Percentiles rank a stretch among this genome's conserved stretches.
Evolutionary conservation across 2,329 filamentous ascomycete genomes (phyloP).

Genomic region (Penicillium sp.): DNA sequence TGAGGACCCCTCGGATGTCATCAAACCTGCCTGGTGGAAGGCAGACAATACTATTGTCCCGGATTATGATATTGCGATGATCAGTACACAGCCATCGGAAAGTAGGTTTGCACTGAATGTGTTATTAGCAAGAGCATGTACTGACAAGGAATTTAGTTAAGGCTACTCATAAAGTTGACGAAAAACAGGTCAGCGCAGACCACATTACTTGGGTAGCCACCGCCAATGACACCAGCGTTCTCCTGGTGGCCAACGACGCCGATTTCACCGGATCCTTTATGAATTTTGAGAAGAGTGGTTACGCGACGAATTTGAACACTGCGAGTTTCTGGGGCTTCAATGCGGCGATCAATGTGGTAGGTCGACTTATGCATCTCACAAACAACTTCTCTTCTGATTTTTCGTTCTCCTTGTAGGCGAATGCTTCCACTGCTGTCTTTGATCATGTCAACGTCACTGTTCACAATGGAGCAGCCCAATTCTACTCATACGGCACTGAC

Average conservation of each 20-base stretch:
- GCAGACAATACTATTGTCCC: slow-evolving; percentile 12
- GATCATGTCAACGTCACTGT: slow-evolving; percentile 31
- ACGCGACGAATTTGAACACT: slow-evolving; percentile 27
- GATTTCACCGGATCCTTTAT: slow-evolving; percentile 24
- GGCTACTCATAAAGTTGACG: slow-evolving; percentile 8
- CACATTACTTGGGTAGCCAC: slow-evolving; percentile 13
- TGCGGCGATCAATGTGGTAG: slow-evolving; percentile 28
- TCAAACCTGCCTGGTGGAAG: slow-evolving; percentile 5
- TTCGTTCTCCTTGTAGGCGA: slow-evolving; percentile 12
- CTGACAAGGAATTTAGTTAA: neutral
- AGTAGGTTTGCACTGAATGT: slow-evolving; percentile 2
- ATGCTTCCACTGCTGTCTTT: slow-evolving; percentile 25
- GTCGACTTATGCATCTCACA: neutral
- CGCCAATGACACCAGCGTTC: slow-evolving; percentile 20
- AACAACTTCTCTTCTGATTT: neutral
- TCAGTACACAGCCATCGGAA: slow-evolving; percentile 5
- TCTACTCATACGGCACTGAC: slow-evolving; percentile 32
- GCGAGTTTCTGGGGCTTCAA: slow-evolving; percentile 34
- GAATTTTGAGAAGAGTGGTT: slow-evolving; percentile 30
- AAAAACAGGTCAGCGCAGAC: slow-evolving; percentile 2
- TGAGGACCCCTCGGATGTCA: slow-evolving; percentile 14
- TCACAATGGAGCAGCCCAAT: slow-evolving; percentile 35
- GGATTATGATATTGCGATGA: slow-evolving; percentile 8
- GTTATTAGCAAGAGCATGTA: too few species aligned
- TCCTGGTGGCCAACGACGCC: slow-evolving; percentile 9